Evolutionary conservation across 2,329 filamentous ascomycete species (phyloP).

Genomic region (Aspergillus calidoustus): DNA sequence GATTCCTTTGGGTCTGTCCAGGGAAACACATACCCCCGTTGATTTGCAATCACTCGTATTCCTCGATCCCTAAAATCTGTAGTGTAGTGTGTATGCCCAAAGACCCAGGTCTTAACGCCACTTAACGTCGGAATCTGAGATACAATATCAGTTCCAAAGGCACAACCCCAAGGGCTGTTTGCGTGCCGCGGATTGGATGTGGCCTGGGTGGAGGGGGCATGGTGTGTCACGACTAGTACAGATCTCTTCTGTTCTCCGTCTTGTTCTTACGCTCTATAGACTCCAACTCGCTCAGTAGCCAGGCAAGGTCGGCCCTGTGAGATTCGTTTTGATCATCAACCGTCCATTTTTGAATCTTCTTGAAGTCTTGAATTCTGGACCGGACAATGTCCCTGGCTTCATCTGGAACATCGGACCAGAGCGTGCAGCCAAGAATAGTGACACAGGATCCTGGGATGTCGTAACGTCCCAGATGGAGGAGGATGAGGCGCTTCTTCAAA

Average conservation of each 20-base stretch:
- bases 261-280: conserved; percentile 22
- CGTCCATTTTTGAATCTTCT: conserved; percentile 58
- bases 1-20: conserved; percentile 21
- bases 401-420: conserved; percentile 59
- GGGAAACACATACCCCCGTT: conserved; percentile 47
- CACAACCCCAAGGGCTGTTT: conserved; percentile 52
- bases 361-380: conserved; percentile 58
- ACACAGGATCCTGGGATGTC: conserved; percentile 39
- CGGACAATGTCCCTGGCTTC: conserved; percentile 46
- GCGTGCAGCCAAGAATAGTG: conserved; percentile 62
- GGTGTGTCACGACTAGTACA: conserved; percentile 61
- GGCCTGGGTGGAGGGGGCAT: conserved; percentile 57
- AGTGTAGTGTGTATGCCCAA: conserved; percentile 52
- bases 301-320: conserved; percentile 55
- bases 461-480: conserved; percentile 33
- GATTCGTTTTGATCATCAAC: conserved; percentile 54
- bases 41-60: conserved; percentile 49
- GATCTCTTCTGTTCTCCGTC: not conserved
- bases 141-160: conserved; percentile 60
- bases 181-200: conserved; percentile 57
- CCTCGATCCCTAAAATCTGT: conserved; percentile 44
- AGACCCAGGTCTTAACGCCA: conserved; percentile 48
- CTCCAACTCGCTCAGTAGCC: conserved; percentile 52
- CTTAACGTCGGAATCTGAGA: conserved; percentile 18
- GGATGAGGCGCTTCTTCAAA: conserved; percentile 31